Evolutionary conservation across 192 early-diverging fungal species (phyloP), one percentile per base, ranked within the genome.

Genomic region (Podila minutissima): DNA sequence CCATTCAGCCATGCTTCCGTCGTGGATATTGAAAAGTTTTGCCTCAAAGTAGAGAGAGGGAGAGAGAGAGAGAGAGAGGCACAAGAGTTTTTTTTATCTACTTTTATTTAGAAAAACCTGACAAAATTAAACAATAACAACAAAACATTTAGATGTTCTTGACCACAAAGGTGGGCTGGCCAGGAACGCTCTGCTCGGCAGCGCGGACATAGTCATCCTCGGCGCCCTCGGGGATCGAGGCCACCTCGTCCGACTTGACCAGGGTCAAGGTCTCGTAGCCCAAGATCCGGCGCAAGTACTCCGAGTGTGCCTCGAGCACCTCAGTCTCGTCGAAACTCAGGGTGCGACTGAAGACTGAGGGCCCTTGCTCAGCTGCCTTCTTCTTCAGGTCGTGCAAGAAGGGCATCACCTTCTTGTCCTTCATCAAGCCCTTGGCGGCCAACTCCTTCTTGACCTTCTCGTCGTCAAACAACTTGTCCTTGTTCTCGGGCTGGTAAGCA

Each of bases 351-450:
- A 99, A 95, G 8, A 92, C 96, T 11, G 82, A 62, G 7, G 86
- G 64, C 8, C 97, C 96, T 4, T 83, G 66, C 26, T 74, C 83
- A 38, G 88, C 89, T 17, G 97, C 91, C 53, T 86, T 88, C 83
- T 95, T 97, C 92, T 96, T 94, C 79, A 97, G 89, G 37, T 93
- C 90, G 61, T 96, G 91, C 59, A 96, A 89, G 86, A 99, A 99
- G 20, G 96, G 95, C 96, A 98, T 98, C n/a, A 89, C 92, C 83
- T 92, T 92, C 87, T 98, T 98, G 87, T 99, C 94, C 87, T 97
- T 97, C 75, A 94, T 86, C 82, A 98, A 71, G 46, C 94, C 96
- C 64, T 79, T 85, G 33, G 83, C 72, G 62, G 82, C 87, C 74
- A 98, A 86, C 24, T 87, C 68, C 9, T 85, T 91, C 58, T 93